These are phyloP conservation scores for Neurospora sp. DNA, from an alignment of 495 filamentous ascomycete genomes.

Conservation along the genomic window DNA sequence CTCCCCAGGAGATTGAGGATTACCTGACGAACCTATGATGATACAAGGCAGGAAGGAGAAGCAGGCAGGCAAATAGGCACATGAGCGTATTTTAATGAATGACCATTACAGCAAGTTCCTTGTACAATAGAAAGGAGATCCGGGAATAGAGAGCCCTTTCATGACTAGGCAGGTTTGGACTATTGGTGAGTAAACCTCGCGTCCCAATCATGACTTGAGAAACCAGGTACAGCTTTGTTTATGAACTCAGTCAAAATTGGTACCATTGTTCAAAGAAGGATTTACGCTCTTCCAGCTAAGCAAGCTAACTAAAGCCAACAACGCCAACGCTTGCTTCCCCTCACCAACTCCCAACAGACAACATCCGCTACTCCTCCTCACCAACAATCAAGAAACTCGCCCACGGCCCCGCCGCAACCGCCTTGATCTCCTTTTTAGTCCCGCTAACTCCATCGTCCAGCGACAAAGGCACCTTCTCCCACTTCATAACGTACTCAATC, in stretches of 20 bases:
- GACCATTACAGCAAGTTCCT: slow-evolving; percentile 2
- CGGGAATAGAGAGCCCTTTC: neutral
- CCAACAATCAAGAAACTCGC: slow-evolving; percentile 21
- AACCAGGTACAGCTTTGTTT: neutral
- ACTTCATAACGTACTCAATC: slow-evolving; percentile 8
- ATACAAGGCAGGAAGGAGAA: neutral
- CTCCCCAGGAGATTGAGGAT: slow-evolving; percentile 96
- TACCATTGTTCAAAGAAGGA: neutral
- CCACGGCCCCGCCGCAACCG: slow-evolving; percentile 21
- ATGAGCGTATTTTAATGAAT: slow-evolving; percentile 6
- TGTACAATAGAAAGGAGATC: slow-evolving; percentile 30
- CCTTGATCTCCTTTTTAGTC: neutral
- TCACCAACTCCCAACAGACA: neutral
- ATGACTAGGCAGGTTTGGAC: neutral
- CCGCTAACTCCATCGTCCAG: slow-evolving; percentile 9
- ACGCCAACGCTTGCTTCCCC: neutral
- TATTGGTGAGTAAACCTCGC: neutral
- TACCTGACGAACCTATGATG: slow-evolving; percentile 90
- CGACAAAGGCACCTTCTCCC: slow-evolving; percentile 26
- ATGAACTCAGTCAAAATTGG: neutral
- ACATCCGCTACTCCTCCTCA: slow-evolving; percentile 15
- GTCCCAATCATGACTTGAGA: neutral
- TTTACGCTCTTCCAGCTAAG: neutral
- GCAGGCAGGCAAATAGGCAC: neutral
- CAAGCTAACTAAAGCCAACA: neutral